Percentiles rank a stretch among this genome's conserved stretches.
Evolutionary conservation across 805 yeast species (phyloP).

Genomic region (Lipomyces starkeyi): DNA sequence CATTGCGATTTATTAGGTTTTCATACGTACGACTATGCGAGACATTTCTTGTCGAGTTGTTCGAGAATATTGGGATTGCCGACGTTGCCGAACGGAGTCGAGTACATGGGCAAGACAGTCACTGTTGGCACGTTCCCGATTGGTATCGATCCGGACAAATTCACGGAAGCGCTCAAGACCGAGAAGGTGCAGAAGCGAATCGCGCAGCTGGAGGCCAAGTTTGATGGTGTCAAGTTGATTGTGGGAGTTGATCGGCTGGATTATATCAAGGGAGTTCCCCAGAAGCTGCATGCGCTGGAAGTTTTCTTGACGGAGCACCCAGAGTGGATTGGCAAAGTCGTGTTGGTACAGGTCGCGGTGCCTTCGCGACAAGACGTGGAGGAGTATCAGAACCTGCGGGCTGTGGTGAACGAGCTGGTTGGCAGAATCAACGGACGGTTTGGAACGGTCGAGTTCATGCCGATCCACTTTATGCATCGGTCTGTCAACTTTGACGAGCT

Average conservation of each 20-base stretch:
- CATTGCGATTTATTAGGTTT: slow-evolving; percentile 95
- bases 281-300: slow-evolving; percentile 94
- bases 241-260: slow-evolving; percentile 97
- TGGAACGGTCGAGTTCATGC: slow-evolving; percentile 97
- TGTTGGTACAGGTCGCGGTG: slow-evolving; percentile 94
- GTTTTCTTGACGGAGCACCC: slow-evolving; percentile 91
- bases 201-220: slow-evolving; percentile 65
- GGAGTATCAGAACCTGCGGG: slow-evolving; percentile 91
- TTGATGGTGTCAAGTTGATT: slow-evolving; percentile 77
- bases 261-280: slow-evolving; percentile 98
- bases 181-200: slow-evolving; percentile 70
- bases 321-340: slow-evolving; percentile 97
- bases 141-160: slow-evolving; percentile 95
- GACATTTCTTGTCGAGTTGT: slow-evolving; percentile 92
- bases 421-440: slow-evolving; percentile 96
- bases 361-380: slow-evolving; percentile 98
- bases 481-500: slow-evolving; percentile 90
- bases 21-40: slow-evolving; percentile 98
- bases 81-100: slow-evolving; percentile 90
- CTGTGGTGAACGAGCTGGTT: slow-evolving; percentile 93
- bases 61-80: slow-evolving; percentile 80
- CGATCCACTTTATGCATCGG: slow-evolving; percentile 95
- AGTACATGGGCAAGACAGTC: slow-evolving; percentile 74
- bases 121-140: slow-evolving; percentile 98
- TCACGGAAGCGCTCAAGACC: slow-evolving; percentile 74